phyloP scores from a whole-genome alignment of 495 filamentous ascomycete species.

The Xylaria longipes region DNA sequence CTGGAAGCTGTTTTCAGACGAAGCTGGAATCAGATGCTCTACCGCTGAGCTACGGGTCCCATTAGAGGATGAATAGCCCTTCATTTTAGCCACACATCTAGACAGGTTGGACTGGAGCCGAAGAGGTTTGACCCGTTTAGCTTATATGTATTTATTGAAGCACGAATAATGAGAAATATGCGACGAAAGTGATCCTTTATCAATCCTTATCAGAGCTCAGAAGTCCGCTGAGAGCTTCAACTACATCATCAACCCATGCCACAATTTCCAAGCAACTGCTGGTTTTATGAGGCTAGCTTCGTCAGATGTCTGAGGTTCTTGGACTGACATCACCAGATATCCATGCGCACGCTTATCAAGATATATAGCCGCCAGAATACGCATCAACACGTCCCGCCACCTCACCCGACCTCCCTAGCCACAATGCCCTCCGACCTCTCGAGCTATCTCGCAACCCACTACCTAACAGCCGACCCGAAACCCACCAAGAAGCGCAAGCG shows the following conservation, averaged over 20 bases:
- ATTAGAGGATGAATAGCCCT: too few relatives aligned
- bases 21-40: neutral
- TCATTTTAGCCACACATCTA: too few relatives aligned
- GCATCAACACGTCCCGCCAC: neutral
- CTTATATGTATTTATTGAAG: neutral
- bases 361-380: neutral
- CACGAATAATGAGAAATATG: neutral
- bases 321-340: neutral
- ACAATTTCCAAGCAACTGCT: neutral
- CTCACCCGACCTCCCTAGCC: neutral
- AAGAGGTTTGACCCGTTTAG: too few relatives aligned
- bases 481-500: constrained; percentile 86
- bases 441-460: constrained; percentile 92
- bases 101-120: too few relatives aligned
- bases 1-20: neutral
- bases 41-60: neutral
- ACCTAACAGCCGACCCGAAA: constrained; percentile 78
- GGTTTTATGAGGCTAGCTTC: neutral
- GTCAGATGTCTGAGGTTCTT: neutral
- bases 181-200: neutral
- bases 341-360: neutral
- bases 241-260: constrained; percentile 4
- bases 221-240: neutral
- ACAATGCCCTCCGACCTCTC: constrained; percentile 70
- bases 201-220: neutral